phyloP scores from a whole-genome alignment of 2,329 filamentous ascomycete genomes.

The Neofusicoccum umdonicola region DNA sequence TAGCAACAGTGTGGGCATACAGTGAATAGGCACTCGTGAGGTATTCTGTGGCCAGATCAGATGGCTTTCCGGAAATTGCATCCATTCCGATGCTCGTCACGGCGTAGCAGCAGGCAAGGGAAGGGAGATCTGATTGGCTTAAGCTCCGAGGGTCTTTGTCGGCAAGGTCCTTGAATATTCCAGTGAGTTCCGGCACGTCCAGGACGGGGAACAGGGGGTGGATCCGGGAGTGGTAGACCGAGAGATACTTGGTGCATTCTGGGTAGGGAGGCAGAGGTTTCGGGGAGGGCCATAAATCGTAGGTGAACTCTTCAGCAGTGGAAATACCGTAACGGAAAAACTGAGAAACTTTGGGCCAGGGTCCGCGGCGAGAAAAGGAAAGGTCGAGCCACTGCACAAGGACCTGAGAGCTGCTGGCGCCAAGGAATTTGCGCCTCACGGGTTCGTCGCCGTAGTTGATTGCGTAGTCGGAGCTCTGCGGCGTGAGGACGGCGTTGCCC shows the following conservation, averaged over 20 bases:
- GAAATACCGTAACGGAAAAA: neutral
- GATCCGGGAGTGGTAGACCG: neutral
- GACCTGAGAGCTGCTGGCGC: conserved; percentile 19
- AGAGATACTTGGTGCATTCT: neutral
- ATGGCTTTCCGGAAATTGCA: neutral
- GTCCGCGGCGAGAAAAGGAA: conserved; percentile 14
- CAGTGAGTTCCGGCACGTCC: neutral
- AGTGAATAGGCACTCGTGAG: conserved; percentile 3
- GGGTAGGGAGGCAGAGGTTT: neutral
- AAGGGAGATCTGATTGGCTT: neutral
- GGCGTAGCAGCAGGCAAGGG: neutral
- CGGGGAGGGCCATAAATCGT: neutral
- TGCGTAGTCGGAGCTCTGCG: neutral
- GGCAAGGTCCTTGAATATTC: neutral
- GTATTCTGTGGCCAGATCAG: neutral
- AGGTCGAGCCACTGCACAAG: conserved; percentile 19
- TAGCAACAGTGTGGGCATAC: neutral
- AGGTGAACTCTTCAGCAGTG: conserved; percentile 4
- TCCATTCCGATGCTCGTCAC: conserved; percentile 7
- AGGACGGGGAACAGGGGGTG: neutral
- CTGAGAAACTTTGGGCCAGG: conserved; percentile 1
- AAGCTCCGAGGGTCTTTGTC: neutral
- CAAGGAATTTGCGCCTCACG: conserved; percentile 17
- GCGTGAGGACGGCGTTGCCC: neutral
- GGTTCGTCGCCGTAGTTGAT: conserved; percentile 8